These are phyloP conservation scores for Pelargonium australe DNA, from an alignment of 441 rosid species.

Conservation along the genomic window DNA sequence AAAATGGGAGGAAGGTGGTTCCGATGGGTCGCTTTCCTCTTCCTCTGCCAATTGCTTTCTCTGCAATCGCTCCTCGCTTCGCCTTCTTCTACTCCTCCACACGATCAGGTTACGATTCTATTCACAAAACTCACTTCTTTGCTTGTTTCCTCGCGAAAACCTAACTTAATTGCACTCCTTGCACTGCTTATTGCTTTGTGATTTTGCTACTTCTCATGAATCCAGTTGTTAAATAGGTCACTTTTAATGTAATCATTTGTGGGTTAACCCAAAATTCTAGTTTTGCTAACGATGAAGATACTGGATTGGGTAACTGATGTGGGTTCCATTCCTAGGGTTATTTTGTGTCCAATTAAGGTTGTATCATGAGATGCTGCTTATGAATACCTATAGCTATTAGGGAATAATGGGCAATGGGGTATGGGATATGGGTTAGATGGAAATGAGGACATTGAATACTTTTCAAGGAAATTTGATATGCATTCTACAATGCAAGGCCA, in stretches of 20 bases:
- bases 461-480: not conserved
- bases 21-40: constrained; percentile 18
- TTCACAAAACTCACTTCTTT: not conserved
- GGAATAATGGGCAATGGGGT: not conserved
- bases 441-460: not conserved
- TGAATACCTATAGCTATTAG: not conserved
- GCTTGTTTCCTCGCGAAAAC: not conserved
- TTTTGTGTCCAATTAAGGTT: not conserved
- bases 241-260: not conserved
- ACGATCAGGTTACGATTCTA: constrained; percentile 17
- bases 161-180: too few relatives aligned
- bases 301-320: not conserved
- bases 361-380: not conserved
- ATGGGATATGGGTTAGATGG: not conserved
- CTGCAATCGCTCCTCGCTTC: constrained; percentile 13
- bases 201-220: not conserved
- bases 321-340: not conserved
- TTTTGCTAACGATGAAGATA: not conserved
- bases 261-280: not conserved
- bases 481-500: not conserved
- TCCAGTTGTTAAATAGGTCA: not conserved
- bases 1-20: constrained; percentile 12
- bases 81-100: constrained; percentile 22
- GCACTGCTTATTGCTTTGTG: not conserved
- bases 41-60: constrained; percentile 19